phyloP scores from a whole-genome alignment of 345 rosid genomes.

The Gossypium herbaceum region DNA sequence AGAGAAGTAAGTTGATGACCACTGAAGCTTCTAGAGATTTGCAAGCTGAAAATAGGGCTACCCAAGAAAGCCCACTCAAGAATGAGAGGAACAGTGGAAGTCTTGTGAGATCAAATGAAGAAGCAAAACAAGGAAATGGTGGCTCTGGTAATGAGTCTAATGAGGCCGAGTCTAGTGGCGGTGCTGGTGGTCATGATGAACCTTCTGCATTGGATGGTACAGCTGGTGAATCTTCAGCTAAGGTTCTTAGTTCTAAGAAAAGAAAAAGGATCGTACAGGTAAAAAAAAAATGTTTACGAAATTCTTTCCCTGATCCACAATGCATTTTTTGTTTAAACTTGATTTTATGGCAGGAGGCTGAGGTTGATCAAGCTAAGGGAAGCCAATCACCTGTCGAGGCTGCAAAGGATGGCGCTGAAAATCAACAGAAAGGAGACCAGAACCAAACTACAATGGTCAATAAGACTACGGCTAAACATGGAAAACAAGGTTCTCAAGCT shows the following conservation, averaged over 20 bases:
- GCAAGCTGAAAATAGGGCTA: constrained; percentile 34
- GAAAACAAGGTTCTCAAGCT: constrained; percentile 64
- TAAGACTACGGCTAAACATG: constrained; percentile 58
- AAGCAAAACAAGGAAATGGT: constrained; percentile 52
- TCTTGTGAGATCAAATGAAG: constrained; percentile 46
- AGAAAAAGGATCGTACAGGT: constrained; percentile 77
- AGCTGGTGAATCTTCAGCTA: constrained; percentile 48
- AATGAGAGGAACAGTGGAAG: constrained; percentile 41
- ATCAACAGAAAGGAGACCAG: constrained; percentile 50
- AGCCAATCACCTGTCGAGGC: constrained; percentile 46
- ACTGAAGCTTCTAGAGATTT: constrained; percentile 50
- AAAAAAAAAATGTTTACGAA: constrained; percentile 15
- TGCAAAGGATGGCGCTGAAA: constrained; percentile 45
- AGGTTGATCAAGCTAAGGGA: constrained; percentile 44
- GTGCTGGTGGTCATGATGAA: constrained; percentile 46
- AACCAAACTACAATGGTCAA: constrained; percentile 43
- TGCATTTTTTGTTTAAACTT: not conserved
- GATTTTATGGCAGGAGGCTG: constrained; percentile 39
- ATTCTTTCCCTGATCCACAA: constrained; percentile 8
- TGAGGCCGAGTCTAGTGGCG: constrained; percentile 76
- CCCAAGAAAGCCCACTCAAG: constrained; percentile 40
- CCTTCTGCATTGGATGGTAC: constrained; percentile 40
- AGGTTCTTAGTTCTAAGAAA: constrained; percentile 52
- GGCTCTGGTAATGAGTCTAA: constrained; percentile 76
- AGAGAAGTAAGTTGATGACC: constrained; percentile 39